Base-by-base conservation (phyloP, 331 rosid species). In the Rhamnella rubrinervis region DNA sequence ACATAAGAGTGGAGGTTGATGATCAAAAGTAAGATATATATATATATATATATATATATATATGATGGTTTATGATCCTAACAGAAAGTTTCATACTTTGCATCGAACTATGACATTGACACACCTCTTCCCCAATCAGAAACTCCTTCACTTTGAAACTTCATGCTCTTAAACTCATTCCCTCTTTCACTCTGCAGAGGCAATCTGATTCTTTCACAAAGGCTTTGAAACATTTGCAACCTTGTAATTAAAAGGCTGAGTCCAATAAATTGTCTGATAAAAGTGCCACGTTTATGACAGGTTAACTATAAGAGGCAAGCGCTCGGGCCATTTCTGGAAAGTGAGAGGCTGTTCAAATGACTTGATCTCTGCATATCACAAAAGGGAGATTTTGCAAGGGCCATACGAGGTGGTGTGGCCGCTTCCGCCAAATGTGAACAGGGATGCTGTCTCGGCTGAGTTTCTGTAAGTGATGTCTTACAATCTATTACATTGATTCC, bases 1-100 rank as follows among this genome's bases (percentile, higher is more conserved):
- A 88, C 77, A 85, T 88, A 50, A 85, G 88, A 76, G 97, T 91
- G 65, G 96, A 91, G 82, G 83, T 91, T 69, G 93, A 91, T 82
- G 88, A 91, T 55, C 84, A 80, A 58, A 91, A 80, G 96, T 91
- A 85, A 81, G 89, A 71, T 74, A 10, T 65, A 65, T 58, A 9
- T 2, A 44, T 14, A 11, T 65, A 44, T 14, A 11, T 65, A 71
- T 74, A 10, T 65, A 65, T 58, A 9, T 2, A 44, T 14, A 11
- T 65, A n/a, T 44, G 10, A 23, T 65, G 41, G 35, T 63, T 63
- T 37, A 23, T 38, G 49, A 57, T 40, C 68, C 11, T 61, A 4
- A 50, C 38, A 44, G 4, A 39, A 53, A 40, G 66, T n/a, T n/a
- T 59, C 64, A 35, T 57, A 55, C 35, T 67, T 23, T 10, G 41